phyloP scores from a whole-genome alignment of 106 monocot genomes.

The Acanthochlamys bracteata region DNA sequence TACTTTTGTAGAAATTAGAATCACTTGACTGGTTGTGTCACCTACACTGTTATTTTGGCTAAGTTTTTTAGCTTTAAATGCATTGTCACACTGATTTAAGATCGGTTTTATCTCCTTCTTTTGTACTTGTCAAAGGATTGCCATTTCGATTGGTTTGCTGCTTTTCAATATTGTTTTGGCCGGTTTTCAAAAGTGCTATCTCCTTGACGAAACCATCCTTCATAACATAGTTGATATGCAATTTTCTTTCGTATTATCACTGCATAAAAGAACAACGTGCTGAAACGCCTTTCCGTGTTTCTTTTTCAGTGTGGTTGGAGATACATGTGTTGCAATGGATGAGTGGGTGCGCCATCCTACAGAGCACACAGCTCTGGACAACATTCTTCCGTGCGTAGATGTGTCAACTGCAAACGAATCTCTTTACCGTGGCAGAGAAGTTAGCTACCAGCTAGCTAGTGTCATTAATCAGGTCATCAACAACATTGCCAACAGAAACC shows the following conservation, averaged over 20 bases:
- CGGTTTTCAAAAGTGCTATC: no score
- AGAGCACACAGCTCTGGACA: conserved; percentile 63
- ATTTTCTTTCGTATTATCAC: background rate
- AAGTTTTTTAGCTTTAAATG: background rate
- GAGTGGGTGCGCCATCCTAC: conserved; percentile 81
- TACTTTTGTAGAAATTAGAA: background rate
- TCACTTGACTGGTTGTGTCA: background rate
- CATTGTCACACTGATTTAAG: background rate
- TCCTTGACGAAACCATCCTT: no score
- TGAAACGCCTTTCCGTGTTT: background rate
- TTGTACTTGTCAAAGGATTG: no score
- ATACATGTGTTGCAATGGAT: conserved; percentile 90
- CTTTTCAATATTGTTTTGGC: no score
- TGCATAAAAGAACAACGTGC: background rate
- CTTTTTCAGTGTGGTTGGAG: conserved; percentile 50
- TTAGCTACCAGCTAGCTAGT: conserved; percentile 53
- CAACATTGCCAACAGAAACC: conserved; percentile 51
- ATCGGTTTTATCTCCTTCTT: no score
- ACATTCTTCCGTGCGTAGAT: conserved; percentile 86
- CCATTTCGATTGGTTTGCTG: no score
- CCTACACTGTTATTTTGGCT: background rate
- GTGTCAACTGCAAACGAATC: conserved; percentile 67
- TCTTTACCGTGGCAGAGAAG: conserved; percentile 43
- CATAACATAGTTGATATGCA: background rate
- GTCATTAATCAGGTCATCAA: conserved; percentile 59